A percentile compares a stretch with the other conserved stretches of the same genome.
Evolutionary conservation across 345 rosid species (phyloP).

Genomic region (Populus davidiana): DNA sequence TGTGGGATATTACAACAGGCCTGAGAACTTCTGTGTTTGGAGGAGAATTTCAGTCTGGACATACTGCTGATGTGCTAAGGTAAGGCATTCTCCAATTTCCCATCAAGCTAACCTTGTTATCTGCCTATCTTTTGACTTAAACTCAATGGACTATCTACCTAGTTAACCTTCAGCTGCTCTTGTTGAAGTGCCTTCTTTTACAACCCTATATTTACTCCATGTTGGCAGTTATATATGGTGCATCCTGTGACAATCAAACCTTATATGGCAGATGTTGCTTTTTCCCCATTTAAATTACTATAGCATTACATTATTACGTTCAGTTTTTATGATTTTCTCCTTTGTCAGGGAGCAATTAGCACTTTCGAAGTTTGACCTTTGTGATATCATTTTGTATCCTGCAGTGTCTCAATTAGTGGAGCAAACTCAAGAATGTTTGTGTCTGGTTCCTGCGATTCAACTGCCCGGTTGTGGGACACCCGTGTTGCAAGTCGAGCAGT

Average conservation of each 20-base stretch:
- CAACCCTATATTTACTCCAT: not conserved
- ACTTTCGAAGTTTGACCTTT: not conserved
- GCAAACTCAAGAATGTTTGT: conserved; percentile 73
- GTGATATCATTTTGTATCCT: not conserved
- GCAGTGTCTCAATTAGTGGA: conserved; percentile 78
- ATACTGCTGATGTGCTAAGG: conserved; percentile 92
- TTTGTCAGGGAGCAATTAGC: not conserved
- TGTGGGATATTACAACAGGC: conserved; percentile 97
- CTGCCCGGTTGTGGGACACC: conserved; percentile 93
- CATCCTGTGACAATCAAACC: not conserved
- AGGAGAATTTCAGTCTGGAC: conserved; percentile 97
- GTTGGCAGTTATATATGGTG: not conserved
- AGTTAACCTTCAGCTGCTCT: not conserved
- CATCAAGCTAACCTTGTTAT: not conserved
- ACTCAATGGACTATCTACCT: not conserved
- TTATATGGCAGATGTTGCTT: not conserved
- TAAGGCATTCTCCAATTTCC: conserved; percentile 26
- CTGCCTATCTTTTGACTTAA: not conserved
- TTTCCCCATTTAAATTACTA: not conserved
- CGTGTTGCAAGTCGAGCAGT: conserved; percentile 98
- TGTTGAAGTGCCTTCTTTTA: not conserved
- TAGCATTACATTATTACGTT: not conserved
- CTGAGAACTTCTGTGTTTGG: conserved; percentile 93
- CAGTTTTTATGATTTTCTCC: not conserved
- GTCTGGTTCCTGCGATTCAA: conserved; percentile 91